Evolutionary conservation across 345 rosid genomes (phyloP).

Genomic region (Pistacia integerrima): DNA sequence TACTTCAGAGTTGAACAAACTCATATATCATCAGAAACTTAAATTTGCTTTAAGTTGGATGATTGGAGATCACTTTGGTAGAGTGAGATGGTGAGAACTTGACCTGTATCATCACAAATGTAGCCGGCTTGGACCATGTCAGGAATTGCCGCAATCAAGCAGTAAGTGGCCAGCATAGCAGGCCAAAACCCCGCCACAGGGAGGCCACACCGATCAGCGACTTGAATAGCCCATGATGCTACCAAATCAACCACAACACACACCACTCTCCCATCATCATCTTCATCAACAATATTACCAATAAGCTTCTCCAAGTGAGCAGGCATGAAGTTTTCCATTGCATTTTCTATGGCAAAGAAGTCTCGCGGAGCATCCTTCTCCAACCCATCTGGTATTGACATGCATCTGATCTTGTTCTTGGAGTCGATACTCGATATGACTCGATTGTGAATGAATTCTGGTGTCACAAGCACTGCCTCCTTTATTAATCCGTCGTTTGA

Average conservation of each 20-base stretch:
- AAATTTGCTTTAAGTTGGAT: no score
- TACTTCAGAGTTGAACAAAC: no score
- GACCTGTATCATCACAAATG: constrained; percentile 60
- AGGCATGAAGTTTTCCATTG: constrained; percentile 67
- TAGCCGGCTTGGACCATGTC: constrained; percentile 46
- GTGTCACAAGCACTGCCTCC: constrained; percentile 50
- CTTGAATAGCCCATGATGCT: constrained; percentile 67
- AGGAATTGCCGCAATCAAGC: constrained; percentile 62
- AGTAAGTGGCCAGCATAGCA: constrained; percentile 63
- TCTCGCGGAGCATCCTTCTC: constrained; percentile 38
- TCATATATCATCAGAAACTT: no score
- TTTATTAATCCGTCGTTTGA: constrained; percentile 38
- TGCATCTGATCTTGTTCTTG: constrained; percentile 25
- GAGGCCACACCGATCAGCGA: constrained; percentile 54
- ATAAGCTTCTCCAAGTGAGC: constrained; percentile 52
- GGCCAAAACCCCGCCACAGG: constrained; percentile 79
- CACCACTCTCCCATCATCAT: constrained; percentile 33
- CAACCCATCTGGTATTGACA: constrained; percentile 49
- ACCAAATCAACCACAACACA: constrained; percentile 72
- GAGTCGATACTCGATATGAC: constrained; percentile 28
- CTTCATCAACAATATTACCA: constrained; percentile 28
- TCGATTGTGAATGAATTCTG: constrained; percentile 56
- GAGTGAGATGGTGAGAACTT: neutral
- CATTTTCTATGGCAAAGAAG: constrained; percentile 63
- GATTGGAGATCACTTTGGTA: no score